Evolutionary conservation across 1,139 yeast species (phyloP).

Genomic region (Yamadazyma oceani): DNA sequence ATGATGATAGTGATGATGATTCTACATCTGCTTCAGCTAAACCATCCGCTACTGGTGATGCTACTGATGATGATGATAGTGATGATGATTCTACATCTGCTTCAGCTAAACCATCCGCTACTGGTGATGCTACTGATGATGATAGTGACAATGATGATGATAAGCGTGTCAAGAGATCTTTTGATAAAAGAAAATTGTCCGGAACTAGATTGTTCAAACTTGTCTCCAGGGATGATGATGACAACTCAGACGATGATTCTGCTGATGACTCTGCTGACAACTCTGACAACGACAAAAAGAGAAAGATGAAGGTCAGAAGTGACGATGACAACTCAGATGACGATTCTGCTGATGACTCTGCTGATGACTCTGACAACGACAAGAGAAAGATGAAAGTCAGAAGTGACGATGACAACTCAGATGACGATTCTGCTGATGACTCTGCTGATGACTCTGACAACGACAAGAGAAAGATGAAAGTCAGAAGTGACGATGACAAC

Average conservation of each 20-base stretch:
- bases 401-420: slow-evolving; percentile 5
- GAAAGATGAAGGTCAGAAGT: slow-evolving; percentile 1
- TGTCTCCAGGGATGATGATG: not conserved
- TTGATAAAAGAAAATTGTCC: not conserved
- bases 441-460: slow-evolving; percentile 2
- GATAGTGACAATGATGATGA: not conserved
- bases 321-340: slow-evolving; percentile 1
- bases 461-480: slow-evolving; percentile 1
- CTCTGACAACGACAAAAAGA: slow-evolving; percentile 1
- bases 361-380: not conserved
- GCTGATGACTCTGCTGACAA: not conserved
- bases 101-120: not conserved
- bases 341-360: slow-evolving; percentile 1
- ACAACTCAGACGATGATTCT: not conserved
- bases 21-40: not conserved
- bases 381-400: slow-evolving; percentile 1
- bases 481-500: slow-evolving; percentile 1
- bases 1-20: too few relatives aligned
- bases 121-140: not conserved
- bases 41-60: not conserved
- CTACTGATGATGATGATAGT: not conserved
- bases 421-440: slow-evolving; percentile 2
- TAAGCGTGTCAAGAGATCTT: not conserved
- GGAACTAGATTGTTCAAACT: not conserved
- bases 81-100: not conserved